Base-by-base conservation (phyloP, 306 rosid genomes). In the Fagus crenata region DNA sequence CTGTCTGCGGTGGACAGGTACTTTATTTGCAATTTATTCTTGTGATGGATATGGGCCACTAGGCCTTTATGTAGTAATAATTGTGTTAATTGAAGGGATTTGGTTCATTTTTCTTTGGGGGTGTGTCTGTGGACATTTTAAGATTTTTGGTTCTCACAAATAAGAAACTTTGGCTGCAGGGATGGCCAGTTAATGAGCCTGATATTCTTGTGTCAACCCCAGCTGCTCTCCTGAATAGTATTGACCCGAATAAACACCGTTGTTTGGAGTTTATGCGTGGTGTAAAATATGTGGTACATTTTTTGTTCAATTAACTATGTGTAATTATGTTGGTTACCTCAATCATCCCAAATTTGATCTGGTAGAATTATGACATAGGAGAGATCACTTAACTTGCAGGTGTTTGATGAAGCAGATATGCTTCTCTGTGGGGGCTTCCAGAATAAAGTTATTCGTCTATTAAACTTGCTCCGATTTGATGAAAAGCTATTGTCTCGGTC, bases 401-500 rank as follows among this genome's bases (percentile, higher is more conserved):
- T 95, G 59, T 95, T 95, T 82, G 98, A 95, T 89, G 98, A 95
- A 85, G 98, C 97, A 36, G 98, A 92, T 74, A 92, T 95, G 98
- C 98, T 95, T 86, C 93, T 95, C 74, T 86, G 89, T 76, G 98
- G 98, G 63, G 85, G 98, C 60, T 95, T 92, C 81, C 95, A 90
- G 83, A 95, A 95, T 87, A 90, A 92, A 88, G 93, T 92, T 71
- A 90, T 92, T 77, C 96, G 97, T 77, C 86, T 95, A 39, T 87
- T 95, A 83, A 81, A 95, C 86, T 67, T 95, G 88, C 91, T 95
- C 73, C 91, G 96, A 37, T 90, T 81, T 81, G 97, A 92, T 43
- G 97, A 95, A 89, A 95, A 92, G 77, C 79, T 87, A 6, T 84
- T 88, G 79, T 89, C 97, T 63, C 79, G 83, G 69, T 75, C 85